These are phyloP conservation scores for Vitis rotundifolia DNA, from an alignment of 164 flowering plant species.

Conservation along the genomic window DNA sequence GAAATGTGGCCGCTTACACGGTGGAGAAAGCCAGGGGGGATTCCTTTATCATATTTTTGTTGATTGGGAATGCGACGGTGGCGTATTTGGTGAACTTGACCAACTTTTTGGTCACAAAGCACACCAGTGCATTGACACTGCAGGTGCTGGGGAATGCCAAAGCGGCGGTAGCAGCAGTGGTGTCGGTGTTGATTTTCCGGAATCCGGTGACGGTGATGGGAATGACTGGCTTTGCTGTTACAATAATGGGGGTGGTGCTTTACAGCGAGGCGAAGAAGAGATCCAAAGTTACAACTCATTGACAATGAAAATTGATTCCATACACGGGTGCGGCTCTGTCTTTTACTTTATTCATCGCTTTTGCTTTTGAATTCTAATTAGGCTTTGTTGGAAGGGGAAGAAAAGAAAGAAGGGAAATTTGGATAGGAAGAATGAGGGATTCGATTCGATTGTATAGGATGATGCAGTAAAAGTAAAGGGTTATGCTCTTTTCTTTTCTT, in stretches of 20 bases:
- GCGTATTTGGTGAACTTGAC: slow-evolving; percentile 95
- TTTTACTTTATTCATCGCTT: slow-evolving; percentile 6
- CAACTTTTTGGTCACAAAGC: slow-evolving; percentile 91
- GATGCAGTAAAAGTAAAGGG: slow-evolving; percentile 7
- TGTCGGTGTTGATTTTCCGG: slow-evolving; percentile 86
- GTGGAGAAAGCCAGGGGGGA: slow-evolving; percentile 61
- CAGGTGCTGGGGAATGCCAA: slow-evolving; percentile 96
- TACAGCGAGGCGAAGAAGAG: slow-evolving; percentile 96
- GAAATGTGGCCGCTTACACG: slow-evolving; percentile 65
- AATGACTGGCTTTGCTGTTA: slow-evolving; percentile 83
- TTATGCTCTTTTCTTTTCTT: slow-evolving; percentile 13
- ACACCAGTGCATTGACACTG: slow-evolving; percentile 88
- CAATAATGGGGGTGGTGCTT: slow-evolving; percentile 89
- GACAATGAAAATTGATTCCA: slow-evolving; percentile 19
- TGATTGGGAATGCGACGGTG: slow-evolving; percentile 82
- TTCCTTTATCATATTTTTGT: slow-evolving; percentile 53
- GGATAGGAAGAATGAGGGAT: slow-evolving; percentile 7
- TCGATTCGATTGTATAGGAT: slow-evolving; percentile 36
- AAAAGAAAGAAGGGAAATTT: slow-evolving; percentile 14
- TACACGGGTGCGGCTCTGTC: slow-evolving; percentile 21
- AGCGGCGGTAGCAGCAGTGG: slow-evolving; percentile 93
- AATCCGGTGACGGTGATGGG: slow-evolving; percentile 97
- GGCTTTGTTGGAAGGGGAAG: slow-evolving; percentile 15
- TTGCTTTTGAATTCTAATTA: not conserved
- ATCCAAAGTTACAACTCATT: slow-evolving; percentile 53